phyloP scores from a whole-genome alignment of 1,284 basidiomycete species.

The Dichomitus squalens region DNA sequence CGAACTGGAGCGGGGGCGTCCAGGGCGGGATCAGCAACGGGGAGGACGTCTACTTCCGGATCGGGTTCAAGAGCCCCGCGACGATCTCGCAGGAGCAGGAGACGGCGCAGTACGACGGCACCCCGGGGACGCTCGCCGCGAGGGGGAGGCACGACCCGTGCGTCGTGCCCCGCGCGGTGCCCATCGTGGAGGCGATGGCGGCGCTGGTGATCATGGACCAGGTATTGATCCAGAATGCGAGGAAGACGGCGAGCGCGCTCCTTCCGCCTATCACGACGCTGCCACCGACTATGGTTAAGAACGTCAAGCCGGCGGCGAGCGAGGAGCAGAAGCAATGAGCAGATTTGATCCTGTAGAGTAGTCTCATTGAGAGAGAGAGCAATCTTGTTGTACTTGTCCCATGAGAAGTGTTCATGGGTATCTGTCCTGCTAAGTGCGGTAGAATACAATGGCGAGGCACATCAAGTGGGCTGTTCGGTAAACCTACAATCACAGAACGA shows the following conservation, averaged over 20 bases:
- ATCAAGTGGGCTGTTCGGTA: conserved; percentile 3
- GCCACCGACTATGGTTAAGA: conserved; percentile 85
- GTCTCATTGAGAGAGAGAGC: background rate
- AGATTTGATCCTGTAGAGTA: background rate
- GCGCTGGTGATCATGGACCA: conserved; percentile 94
- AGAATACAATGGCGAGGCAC: conserved; percentile 20
- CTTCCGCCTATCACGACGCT: conserved; percentile 82
- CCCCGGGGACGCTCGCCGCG: conserved; percentile 84
- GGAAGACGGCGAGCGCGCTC: conserved; percentile 64
- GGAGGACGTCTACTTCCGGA: conserved; percentile 96
- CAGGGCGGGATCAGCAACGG: conserved; percentile 99
- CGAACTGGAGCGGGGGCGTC: conserved; percentile 97
- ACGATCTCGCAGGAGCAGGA: conserved; percentile 94
- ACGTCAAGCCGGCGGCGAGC: conserved; percentile 25
- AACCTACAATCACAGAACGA: conserved; percentile 13
- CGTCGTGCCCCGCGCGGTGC: conserved; percentile 96
- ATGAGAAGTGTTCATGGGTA: conserved; percentile 14
- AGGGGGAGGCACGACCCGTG: conserved; percentile 97
- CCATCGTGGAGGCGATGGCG: conserved; percentile 99
- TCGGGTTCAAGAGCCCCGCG: conserved; percentile 98
- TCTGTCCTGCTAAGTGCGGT: conserved; percentile 11
- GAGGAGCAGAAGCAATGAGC: conserved; percentile 6
- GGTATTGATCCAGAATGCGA: conserved; percentile 84
- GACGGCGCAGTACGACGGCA: conserved; percentile 94
- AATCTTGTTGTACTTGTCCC: conserved; percentile 6